Evolutionary conservation across 495 filamentous ascomycete genomes (phyloP).

Genomic region (Aspergillus sparsus): DNA sequence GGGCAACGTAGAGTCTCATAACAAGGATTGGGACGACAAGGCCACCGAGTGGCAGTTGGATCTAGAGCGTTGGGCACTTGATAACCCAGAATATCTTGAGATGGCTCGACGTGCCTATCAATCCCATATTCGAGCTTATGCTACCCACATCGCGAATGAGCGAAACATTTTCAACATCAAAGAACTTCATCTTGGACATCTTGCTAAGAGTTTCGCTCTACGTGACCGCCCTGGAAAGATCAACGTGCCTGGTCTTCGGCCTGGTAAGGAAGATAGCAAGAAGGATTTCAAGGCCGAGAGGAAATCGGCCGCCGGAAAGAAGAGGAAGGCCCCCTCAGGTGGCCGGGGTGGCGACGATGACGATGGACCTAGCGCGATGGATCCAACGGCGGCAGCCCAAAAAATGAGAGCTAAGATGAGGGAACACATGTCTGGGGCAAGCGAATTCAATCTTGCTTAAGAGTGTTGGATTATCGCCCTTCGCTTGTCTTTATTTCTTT

Average conservation of each 20-base stretch:
- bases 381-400: conserved; percentile 63
- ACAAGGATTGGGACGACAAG: conserved; percentile 62
- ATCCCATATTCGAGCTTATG: conserved; percentile 90
- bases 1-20: conserved; percentile 40
- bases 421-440: conserved; percentile 68
- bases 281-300: conserved; percentile 51
- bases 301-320: conserved; percentile 36
- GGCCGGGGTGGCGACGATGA: conserved; percentile 35
- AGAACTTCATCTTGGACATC: conserved; percentile 83
- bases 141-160: conserved; percentile 86
- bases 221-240: conserved; percentile 87
- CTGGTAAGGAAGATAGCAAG: conserved; percentile 45
- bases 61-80: conserved; percentile 69
- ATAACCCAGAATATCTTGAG: conserved; percentile 62
- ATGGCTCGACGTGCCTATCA: conserved; percentile 80
- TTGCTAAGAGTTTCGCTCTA: conserved; percentile 89
- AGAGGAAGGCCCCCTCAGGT: conserved; percentile 37
- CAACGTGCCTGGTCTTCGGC: conserved; percentile 64
- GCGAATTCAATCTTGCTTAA: conserved; percentile 88
- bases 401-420: conserved; percentile 83
- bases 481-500: background rate
- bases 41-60: conserved; percentile 79
- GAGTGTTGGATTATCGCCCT: conserved; percentile 1
- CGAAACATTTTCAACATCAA: conserved; percentile 85
- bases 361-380: conserved; percentile 39